phyloP scores from a whole-genome alignment of 306 rosid species.

The Cicer pinnatifidum region DNA sequence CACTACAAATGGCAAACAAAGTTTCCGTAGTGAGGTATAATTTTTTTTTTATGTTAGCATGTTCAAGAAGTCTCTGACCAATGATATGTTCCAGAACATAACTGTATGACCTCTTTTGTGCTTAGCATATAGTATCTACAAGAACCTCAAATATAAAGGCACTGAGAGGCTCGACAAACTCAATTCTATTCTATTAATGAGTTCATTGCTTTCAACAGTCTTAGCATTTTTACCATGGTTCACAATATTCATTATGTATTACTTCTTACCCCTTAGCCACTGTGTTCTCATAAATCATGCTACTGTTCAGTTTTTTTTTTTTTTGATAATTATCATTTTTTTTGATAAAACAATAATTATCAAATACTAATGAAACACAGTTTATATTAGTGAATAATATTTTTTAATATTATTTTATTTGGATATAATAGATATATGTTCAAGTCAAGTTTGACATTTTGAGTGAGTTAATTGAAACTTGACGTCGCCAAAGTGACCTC shows the following conservation, averaged over 20 bases:
- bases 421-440: too few species aligned
- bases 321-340: too few species aligned
- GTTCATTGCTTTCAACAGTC: slow-evolving; percentile 5
- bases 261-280: slow-evolving; percentile 20
- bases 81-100: background rate
- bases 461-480: too few species aligned
- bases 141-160: background rate
- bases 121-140: slow-evolving; percentile 3
- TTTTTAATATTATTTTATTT: too few species aligned
- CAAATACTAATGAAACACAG: too few species aligned
- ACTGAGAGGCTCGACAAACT: background rate
- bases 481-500: too few species aligned
- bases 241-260: background rate
- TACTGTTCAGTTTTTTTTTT: too few species aligned
- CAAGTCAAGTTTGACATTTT: too few species aligned
- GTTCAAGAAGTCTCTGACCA: background rate
- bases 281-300: too few species aligned
- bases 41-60: too few species aligned
- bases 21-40: background rate
- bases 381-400: too few species aligned
- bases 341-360: too few species aligned
- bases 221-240: background rate
- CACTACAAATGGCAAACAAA: background rate
- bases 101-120: background rate
- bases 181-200: background rate